Percentiles rank a stretch among this genome's conserved stretches.
These are phyloP conservation scores for Climacium dendroides DNA, from an alignment of 225 moss, liverwort and hornwort genomes.

Conservation along the genomic window DNA sequence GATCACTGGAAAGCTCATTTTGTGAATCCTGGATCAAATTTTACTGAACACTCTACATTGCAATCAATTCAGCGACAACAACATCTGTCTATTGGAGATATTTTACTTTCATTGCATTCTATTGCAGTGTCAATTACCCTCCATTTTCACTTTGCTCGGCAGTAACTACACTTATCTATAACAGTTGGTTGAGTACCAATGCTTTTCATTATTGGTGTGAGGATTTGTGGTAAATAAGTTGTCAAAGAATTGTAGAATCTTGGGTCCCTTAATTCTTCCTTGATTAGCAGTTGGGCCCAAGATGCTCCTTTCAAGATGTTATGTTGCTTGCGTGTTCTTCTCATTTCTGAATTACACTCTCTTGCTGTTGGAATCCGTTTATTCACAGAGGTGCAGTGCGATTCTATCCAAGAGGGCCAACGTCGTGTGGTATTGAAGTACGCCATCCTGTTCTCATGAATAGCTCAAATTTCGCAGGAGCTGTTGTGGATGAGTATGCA, in stretches of 20 bases:
- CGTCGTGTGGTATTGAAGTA: constrained; percentile 77
- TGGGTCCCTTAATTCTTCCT: neutral
- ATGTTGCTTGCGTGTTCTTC: neutral
- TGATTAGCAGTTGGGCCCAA: neutral
- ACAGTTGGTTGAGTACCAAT: neutral
- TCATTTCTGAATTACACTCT: neutral
- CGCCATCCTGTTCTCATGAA: neutral
- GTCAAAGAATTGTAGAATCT: neutral
- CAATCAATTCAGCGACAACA: neutral
- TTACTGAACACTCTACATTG: neutral
- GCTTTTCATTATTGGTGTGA: neutral
- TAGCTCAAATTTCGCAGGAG: neutral
- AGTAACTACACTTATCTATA: neutral
- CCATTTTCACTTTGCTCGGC: neutral
- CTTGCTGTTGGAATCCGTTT: neutral
- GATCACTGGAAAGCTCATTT: neutral
- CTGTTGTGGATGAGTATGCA: neutral
- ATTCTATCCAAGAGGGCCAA: constrained; percentile 73
- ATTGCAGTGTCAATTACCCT: neutral
- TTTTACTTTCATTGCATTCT: neutral
- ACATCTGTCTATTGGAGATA: neutral
- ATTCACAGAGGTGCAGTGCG: constrained; percentile 74
- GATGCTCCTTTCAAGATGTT: neutral
- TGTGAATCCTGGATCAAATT: neutral
- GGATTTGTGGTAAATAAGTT: neutral